Evolutionary conservation across 2,329 filamentous ascomycete genomes (phyloP).

Genomic region (Alternaria consortialis): DNA sequence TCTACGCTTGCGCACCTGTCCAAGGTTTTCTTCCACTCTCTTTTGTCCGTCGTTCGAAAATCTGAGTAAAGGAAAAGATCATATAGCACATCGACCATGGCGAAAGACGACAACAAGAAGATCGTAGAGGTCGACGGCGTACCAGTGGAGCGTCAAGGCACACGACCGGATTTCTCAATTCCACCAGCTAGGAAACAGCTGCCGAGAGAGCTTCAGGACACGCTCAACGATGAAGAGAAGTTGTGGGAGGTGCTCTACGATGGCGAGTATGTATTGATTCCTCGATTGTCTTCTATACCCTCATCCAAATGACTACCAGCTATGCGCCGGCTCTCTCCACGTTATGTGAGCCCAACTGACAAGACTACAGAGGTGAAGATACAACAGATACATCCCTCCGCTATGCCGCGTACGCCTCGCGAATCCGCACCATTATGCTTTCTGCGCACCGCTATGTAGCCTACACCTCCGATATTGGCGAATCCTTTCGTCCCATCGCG

Average conservation of each 20-base stretch:
- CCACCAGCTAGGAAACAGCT: slow-evolving; percentile 62
- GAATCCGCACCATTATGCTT: slow-evolving; percentile 84
- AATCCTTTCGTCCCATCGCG: slow-evolving; percentile 92
- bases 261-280: slow-evolving; percentile 70
- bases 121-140: slow-evolving; percentile 48
- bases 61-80: background rate
- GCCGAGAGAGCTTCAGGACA: slow-evolving; percentile 63
- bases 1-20: background rate
- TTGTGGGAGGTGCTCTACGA: slow-evolving; percentile 81
- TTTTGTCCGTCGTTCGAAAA: background rate
- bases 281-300: background rate
- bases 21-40: background rate
- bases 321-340: background rate
- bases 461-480: slow-evolving; percentile 95
- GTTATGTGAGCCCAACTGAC: background rate
- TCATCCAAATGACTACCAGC: background rate
- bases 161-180: slow-evolving; percentile 58
- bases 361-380: slow-evolving; percentile 68
- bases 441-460: slow-evolving; percentile 95
- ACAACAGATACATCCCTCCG: slow-evolving; percentile 86
- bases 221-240: slow-evolving; percentile 71
- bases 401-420: slow-evolving; percentile 90
- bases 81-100: slow-evolving; percentile 37
- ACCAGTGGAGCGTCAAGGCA: slow-evolving; percentile 53
- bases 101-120: slow-evolving; percentile 45